A percentile compares a stretch with the other conserved stretches of the same genome.
These are phyloP conservation scores for Tylopilus orsonianus DNA, from an alignment of 1,284 basidiomycete species.

Conservation along the genomic window DNA sequence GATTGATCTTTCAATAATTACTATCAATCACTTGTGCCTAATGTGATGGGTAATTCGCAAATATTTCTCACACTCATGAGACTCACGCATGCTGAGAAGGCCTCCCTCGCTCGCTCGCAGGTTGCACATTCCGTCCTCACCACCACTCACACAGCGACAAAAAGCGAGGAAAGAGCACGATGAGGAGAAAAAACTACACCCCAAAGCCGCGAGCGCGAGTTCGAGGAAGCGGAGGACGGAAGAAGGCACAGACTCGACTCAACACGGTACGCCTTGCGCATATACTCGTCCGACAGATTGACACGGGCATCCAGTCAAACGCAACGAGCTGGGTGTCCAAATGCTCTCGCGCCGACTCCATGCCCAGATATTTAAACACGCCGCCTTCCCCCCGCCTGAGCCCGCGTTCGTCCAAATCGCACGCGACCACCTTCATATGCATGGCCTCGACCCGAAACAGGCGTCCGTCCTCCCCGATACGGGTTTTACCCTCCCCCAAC, in stretches of 20 bases:
- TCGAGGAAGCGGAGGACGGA: slow-evolving; percentile 1
- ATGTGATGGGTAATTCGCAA: too few relatives aligned
- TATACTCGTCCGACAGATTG: background rate
- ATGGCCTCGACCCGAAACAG: slow-evolving; percentile 79
- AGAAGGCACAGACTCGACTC: background rate
- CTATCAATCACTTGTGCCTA: too few relatives aligned
- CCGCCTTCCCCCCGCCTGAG: slow-evolving; percentile 64
- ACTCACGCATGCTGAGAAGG: slow-evolving; percentile 22
- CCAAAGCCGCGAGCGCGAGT: background rate
- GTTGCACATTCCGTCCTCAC: slow-evolving; percentile 15
- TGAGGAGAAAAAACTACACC: background rate
- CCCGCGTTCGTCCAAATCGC: slow-evolving; percentile 72
- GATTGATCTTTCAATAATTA: too few relatives aligned
- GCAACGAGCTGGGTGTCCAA: slow-evolving; percentile 92
- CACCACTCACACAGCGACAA: slow-evolving; percentile 13
- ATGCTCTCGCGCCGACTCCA: slow-evolving; percentile 82
- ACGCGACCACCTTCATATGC: slow-evolving; percentile 73
- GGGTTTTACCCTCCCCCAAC: slow-evolving; percentile 78
- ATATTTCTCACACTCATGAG: slow-evolving; percentile 15
- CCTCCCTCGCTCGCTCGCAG: slow-evolving; percentile 15
- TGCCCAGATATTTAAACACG: slow-evolving; percentile 80
- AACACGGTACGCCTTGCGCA: background rate
- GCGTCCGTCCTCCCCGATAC: slow-evolving; percentile 81
- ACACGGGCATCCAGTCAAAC: slow-evolving; percentile 46
- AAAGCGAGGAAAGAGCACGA: slow-evolving; percentile 3